Percentiles rank a stretch among this genome's conserved stretches.
Conservation (phyloP, 805 yeast genomes). For the Zygotorulaspora florentina region DNA sequence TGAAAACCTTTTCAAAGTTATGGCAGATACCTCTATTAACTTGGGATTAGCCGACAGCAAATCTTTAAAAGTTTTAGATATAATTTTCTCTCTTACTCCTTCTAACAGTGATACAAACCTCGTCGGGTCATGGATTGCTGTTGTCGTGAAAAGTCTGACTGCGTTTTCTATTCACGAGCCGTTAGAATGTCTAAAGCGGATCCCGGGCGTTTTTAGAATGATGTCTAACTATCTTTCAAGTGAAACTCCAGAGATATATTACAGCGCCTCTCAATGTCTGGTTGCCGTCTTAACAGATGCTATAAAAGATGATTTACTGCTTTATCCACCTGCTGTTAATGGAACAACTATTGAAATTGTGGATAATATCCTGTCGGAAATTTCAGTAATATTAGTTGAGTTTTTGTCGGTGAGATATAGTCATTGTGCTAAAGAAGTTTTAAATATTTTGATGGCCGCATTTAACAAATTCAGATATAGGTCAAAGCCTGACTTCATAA, state of each 20-base stretch:
- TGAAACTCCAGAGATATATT: slow-evolving; percentile 57
- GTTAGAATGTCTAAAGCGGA: slow-evolving; percentile 46
- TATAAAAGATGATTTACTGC: slow-evolving; percentile 55
- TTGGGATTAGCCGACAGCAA: slow-evolving; percentile 58
- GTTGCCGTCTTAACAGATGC: slow-evolving; percentile 71
- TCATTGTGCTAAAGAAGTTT: slow-evolving; percentile 67
- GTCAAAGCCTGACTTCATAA: slow-evolving; percentile 65
- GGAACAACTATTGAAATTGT: slow-evolving; percentile 50
- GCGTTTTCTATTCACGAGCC: slow-evolving; percentile 53
- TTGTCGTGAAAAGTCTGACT: slow-evolving; percentile 74
- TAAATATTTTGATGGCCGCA: slow-evolving; percentile 61
- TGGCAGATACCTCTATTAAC: slow-evolving; percentile 38
- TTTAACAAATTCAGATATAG: slow-evolving; percentile 61
- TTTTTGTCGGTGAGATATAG: slow-evolving; percentile 70
- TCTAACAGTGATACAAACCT: slow-evolving; percentile 76
- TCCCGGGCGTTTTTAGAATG: slow-evolving; percentile 53
- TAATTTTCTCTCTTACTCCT: slow-evolving; percentile 77
- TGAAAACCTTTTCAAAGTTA: slow-evolving; percentile 28
- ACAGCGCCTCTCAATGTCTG: slow-evolving; percentile 81
- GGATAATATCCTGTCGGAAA: slow-evolving; percentile 48
- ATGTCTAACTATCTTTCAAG: slow-evolving; percentile 65
- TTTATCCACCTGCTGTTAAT: slow-evolving; percentile 56
- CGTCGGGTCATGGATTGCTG: slow-evolving; percentile 94
- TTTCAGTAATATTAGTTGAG: slow-evolving; percentile 54
- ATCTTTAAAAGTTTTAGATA: slow-evolving; percentile 58